Base-by-base conservation (phyloP, 108 stramenopile genomes). In the Mediolabrus comicus region DNA sequence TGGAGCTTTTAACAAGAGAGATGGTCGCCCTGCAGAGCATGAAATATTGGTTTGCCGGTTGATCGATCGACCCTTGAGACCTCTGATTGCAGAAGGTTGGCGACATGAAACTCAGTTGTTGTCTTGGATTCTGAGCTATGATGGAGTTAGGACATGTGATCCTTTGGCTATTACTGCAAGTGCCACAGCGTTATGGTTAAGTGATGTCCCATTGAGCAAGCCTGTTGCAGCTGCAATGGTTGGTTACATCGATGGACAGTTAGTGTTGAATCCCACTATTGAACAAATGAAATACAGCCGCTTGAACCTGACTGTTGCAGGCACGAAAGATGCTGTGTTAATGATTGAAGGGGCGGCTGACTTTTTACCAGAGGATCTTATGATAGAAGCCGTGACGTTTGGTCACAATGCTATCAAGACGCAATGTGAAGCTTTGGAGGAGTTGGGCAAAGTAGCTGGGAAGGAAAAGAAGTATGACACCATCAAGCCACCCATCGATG, bases 321-420 rank as follows among this genome's bases (percentile, higher is more conserved):
- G 95, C 17, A 96, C 92, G 14, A 87, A 91, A 65, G 92, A 95
- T 62, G 94, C 85, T 8, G 89, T 98, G 2, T 62, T 96, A 11
- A 98, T 96, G 97, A 96, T 98, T 79, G 97, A 96, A 65, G 97
- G 97, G 6, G 89, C 89, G 32, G 92, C 95, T 30, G 87, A 95
- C 67, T 96, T 96, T 68, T 71, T 98, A 56, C 77, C 89, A 4
- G 97, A 97, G 85, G 78, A 81, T 59, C 69, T 71, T 24, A 92
- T 97, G 91, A 69, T 96, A 17, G 73, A 86, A 51, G 95, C 95
- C 3, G 87, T 97, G 5, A 74, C 72, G 16, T 86, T 87, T 55
- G 97, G 91, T 16, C 94, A 95, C 59, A 79, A 84, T 12, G 93
- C 92, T 9, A 90, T 97, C 60, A 73, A 75, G 59, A 77, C 69